Evolutionary conservation across 2,329 filamentous ascomycete genomes (phyloP), one percentile per base, ranked within the genome.

Genomic region (Helotiales sp.): DNA sequence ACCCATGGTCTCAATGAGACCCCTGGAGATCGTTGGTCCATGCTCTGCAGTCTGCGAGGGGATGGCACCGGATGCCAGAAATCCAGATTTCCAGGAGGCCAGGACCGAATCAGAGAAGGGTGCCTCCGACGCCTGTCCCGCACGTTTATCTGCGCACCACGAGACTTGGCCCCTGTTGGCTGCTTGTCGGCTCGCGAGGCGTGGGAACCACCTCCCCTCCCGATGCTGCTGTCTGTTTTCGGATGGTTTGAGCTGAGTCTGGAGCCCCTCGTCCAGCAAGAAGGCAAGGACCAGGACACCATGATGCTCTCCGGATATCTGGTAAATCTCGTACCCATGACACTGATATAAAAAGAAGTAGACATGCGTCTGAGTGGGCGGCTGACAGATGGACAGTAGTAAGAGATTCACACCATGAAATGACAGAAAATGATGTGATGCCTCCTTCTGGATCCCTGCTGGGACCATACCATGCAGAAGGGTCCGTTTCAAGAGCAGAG

Each of bases 1-100:
- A 53, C 10, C 8, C 13, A 9, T 7, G 31, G 15, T 9, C 12
- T 9, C 6, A 10, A 29, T 5, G n/a, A 48, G 19, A 48, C 55
- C 55, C 55, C 55, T 57, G 55, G 33, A 51, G 51, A 58, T 58
- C 55, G 34, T 31, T 58, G 55, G 55, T 40, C 55, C 55, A 53
- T 38, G 55, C 55, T 31, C 34, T 17, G 33, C 25, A n/a, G n/a
- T n/a, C n/a, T n/a, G n/a, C n/a, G n/a, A n/a, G 42, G 42, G 27
- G 17, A 17, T 7, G 19, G 36, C 36, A 12, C 40, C 40, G 40
- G 40, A 19, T 44, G 40, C 58, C 58, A 55, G 46, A 54, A 49
- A 58, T 52, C 55, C 48, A 57, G 58, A 61, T 55, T 55, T 53
- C 47, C 51, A 19, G 27, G 40, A 24, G 27, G 10, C 10, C 6